phyloP scores from a whole-genome alignment of 2,329 filamentous ascomycete species.

The Neopestalotiopsis rosae region DNA sequence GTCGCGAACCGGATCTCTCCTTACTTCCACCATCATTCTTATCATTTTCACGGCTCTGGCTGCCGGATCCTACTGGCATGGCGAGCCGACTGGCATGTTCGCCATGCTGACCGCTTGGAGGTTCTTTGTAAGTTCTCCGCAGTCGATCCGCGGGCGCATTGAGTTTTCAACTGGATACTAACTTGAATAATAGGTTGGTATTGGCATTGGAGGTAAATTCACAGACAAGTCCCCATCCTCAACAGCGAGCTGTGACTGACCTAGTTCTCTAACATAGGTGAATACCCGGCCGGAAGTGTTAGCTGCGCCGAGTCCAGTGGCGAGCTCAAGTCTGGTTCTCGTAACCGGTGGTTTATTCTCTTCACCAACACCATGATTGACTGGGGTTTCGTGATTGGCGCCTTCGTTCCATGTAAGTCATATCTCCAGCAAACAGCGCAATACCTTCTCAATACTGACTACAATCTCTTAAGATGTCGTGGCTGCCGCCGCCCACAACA shows the following conservation, averaged over 20 bases:
- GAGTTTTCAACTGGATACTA: slow-evolving; percentile 13
- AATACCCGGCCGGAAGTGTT: slow-evolving; percentile 85
- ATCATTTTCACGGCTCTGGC: slow-evolving; percentile 84
- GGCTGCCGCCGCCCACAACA: slow-evolving; percentile 59
- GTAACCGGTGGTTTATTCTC: slow-evolving; percentile 91
- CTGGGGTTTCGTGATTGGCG: slow-evolving; percentile 79
- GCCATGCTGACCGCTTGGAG: slow-evolving; percentile 81
- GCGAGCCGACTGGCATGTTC: slow-evolving; percentile 73
- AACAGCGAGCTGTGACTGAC: slow-evolving; percentile 16
- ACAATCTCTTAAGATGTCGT: slow-evolving; percentile 44
- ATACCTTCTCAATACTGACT: neutral
- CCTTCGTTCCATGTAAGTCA: slow-evolving; percentile 69
- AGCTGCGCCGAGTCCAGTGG: slow-evolving; percentile 84
- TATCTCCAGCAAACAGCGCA: neutral
- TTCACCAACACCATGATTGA: slow-evolving; percentile 92
- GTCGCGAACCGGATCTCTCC: slow-evolving; percentile 81
- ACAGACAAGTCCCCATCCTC: neutral
- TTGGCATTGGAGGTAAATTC: slow-evolving; percentile 73
- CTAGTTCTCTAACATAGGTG: slow-evolving; percentile 45
- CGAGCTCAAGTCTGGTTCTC: slow-evolving; percentile 77
- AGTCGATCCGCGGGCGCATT: neutral
- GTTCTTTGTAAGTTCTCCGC: slow-evolving; percentile 68
- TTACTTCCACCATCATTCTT: slow-evolving; percentile 82
- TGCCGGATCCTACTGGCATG: slow-evolving; percentile 77
- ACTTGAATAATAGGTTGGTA: slow-evolving; percentile 51